Conservation (phyloP, 164 flowering plant species). For the Cinnamomum chago region DNA sequence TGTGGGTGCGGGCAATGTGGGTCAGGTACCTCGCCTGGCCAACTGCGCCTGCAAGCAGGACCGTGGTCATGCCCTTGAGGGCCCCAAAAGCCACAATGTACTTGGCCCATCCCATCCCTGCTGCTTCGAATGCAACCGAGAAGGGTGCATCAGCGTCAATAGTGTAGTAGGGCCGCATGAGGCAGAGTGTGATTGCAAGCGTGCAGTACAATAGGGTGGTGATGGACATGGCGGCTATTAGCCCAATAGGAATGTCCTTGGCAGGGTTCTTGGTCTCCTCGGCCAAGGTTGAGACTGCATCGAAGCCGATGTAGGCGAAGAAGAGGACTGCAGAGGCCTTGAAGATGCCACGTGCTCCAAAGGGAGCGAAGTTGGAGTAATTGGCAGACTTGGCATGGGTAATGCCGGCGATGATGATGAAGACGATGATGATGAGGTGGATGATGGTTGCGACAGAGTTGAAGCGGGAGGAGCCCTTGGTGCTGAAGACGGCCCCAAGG, state of each 20-base stretch:
- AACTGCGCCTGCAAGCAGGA: conserved; percentile 46
- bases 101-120: conserved; percentile 59
- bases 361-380: conserved; percentile 35
- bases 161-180: conserved; percentile 35
- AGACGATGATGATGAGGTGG: conserved; percentile 44
- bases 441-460: conserved; percentile 46
- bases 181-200: conserved; percentile 39
- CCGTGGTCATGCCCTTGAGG: conserved; percentile 66
- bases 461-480: conserved; percentile 53
- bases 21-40: conserved; percentile 81
- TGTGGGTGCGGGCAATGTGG: conserved; percentile 74
- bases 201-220: conserved; percentile 30
- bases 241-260: conserved; percentile 56
- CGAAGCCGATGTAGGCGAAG: conserved; percentile 60
- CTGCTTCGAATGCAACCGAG: conserved; percentile 49
- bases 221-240: conserved; percentile 42
- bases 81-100: conserved; percentile 65
- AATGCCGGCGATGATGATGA: conserved; percentile 50
- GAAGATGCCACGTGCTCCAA: conserved; percentile 43
- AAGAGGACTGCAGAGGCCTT: conserved; percentile 46
- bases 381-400: conserved; percentile 39
- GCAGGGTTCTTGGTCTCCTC: conserved; percentile 60
- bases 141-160: conserved; percentile 52
- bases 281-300: conserved; percentile 53
- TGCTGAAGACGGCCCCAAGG: conserved; percentile 39